Conservation (phyloP, 2,329 filamentous ascomycete genomes). For the Clathrospora elynae region DNA sequence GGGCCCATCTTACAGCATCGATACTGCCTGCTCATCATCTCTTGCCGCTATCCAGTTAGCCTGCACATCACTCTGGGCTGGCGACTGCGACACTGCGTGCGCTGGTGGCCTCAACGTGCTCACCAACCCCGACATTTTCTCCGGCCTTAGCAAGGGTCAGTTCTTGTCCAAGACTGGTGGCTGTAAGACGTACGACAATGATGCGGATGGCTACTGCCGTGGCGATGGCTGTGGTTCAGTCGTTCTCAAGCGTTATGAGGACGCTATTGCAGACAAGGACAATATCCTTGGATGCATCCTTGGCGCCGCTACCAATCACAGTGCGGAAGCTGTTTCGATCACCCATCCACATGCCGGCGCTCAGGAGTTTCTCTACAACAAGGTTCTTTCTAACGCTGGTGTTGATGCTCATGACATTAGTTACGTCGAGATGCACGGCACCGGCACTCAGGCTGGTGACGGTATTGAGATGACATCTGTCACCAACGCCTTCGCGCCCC, state of each 20-base stretch:
- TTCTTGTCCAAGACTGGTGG: conserved; percentile 77
- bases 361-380: conserved; percentile 72
- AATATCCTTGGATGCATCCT: conserved; percentile 73
- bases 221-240: conserved; percentile 76
- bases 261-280: conserved; percentile 77
- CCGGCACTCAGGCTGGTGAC: conserved; percentile 84
- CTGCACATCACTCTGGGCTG: conserved; percentile 73
- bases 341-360: conserved; percentile 80
- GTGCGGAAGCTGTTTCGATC: conserved; percentile 79
- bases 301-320: conserved; percentile 79
- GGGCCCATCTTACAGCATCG: conserved; percentile 72
- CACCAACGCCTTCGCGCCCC: conserved; percentile 65
- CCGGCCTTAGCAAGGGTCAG: conserved; percentile 74
- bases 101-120: conserved; percentile 78
- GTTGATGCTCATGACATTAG: conserved; percentile 77
- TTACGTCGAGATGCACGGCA: conserved; percentile 90
- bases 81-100: conserved; percentile 80
- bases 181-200: conserved; percentile 81
- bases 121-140: conserved; percentile 81
- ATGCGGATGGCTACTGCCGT: conserved; percentile 81
- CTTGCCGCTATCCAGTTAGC: conserved; percentile 72
- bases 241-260: conserved; percentile 78
- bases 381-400: conserved; percentile 72
- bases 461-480: conserved; percentile 82
- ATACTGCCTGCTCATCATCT: conserved; percentile 80